Evolutionary conservation across 177 flowering plant genomes (phyloP).

Genomic region (Vitis hybrid): DNA sequence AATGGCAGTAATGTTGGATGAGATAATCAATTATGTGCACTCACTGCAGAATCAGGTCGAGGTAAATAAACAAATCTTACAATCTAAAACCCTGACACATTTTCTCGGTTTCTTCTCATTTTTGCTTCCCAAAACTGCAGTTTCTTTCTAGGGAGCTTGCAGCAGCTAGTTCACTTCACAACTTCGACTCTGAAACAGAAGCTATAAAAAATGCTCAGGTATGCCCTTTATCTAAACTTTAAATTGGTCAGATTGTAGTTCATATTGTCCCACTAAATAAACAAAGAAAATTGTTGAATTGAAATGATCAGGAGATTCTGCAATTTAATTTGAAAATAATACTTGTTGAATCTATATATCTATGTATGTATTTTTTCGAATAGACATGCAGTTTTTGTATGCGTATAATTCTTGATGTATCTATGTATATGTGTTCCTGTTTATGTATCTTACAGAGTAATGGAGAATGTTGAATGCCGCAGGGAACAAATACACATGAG

Average conservation of each 20-base stretch:
- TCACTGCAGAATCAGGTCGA: constrained; percentile 37
- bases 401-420: no score
- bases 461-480: constrained; percentile 12
- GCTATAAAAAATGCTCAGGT: constrained; percentile 8
- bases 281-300: neutral
- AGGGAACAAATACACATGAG: constrained; percentile 57
- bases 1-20: constrained; percentile 33
- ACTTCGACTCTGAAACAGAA: constrained; percentile 4
- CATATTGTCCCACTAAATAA: no score
- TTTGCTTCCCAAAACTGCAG: constrained; percentile 8
- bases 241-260: no score
- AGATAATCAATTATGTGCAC: constrained; percentile 34
- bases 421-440: no score
- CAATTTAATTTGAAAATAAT: neutral
- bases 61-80: constrained; percentile 7
- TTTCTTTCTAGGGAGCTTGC: constrained; percentile 32
- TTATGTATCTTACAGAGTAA: no score
- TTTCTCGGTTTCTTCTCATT: neutral
- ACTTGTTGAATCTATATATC: neutral
- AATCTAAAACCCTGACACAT: neutral
- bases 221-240: no score
- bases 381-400: no score
- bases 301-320: neutral
- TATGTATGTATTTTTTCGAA: no score
- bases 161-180: constrained; percentile 16